Percentiles rank a stretch among this genome's conserved stretches.
Conservation (phyloP, 1,284 basidiomycete species). For the Irpex sp. region DNA sequence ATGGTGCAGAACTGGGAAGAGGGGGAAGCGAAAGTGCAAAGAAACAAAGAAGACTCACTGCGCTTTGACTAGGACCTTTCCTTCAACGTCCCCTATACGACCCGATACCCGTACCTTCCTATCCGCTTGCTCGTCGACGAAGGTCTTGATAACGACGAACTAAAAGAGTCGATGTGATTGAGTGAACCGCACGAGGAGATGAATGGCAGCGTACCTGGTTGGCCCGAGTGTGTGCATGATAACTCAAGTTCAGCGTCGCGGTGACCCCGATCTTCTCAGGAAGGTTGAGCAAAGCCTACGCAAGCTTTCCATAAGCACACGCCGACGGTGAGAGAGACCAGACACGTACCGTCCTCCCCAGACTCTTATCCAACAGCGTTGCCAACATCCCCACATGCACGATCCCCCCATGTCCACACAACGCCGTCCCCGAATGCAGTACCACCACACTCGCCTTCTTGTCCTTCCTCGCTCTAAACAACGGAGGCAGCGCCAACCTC, state of each 20-base stretch:
- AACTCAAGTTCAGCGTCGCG: constrained; percentile 74
- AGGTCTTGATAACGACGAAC: constrained; percentile 73
- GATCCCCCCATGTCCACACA: constrained; percentile 94
- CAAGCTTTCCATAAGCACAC: neutral
- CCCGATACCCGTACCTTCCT: constrained; percentile 77
- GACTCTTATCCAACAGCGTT: constrained; percentile 36
- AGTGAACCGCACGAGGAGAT: neutral
- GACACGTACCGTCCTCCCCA: no score
- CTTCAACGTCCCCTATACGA: constrained; percentile 72
- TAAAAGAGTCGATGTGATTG: constrained; percentile 3
- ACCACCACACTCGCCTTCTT: constrained; percentile 70
- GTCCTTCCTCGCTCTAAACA: constrained; percentile 72
- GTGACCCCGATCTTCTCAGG: constrained; percentile 94
- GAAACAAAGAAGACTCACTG: constrained; percentile 36
- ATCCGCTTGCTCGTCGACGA: constrained; percentile 62
- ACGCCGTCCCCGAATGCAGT: constrained; percentile 78
- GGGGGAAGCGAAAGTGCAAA: no score
- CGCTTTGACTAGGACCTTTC: constrained; percentile 79
- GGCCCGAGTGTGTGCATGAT: constrained; percentile 78
- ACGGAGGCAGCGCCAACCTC: constrained; percentile 75
- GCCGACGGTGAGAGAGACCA: neutral
- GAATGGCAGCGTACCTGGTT: constrained; percentile 62
- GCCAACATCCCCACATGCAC: constrained; percentile 91
- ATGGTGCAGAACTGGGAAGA: no score
- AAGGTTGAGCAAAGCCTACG: constrained; percentile 77